Evolutionary conservation across 2,329 filamentous ascomycete species (phyloP).

Genomic region (Monosporascus ibericus): DNA sequence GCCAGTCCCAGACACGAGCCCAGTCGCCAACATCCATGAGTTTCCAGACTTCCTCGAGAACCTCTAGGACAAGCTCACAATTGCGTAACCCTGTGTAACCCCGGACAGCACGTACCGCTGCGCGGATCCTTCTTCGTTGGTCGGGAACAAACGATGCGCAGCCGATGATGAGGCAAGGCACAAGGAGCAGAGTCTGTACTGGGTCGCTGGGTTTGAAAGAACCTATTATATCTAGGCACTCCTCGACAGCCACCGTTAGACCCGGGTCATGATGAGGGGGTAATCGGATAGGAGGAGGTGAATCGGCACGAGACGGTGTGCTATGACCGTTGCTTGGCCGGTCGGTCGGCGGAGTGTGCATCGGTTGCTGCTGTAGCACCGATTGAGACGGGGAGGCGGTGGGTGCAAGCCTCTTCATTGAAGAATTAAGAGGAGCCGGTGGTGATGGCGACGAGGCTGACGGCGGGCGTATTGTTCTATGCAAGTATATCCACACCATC

Average conservation of each 20-base stretch:
- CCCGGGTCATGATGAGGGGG: conserved; percentile 44
- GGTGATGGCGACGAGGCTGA: conserved; percentile 14
- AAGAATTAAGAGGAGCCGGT: conserved; percentile 8
- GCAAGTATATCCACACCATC: conserved; percentile 61
- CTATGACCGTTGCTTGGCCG: conserved; percentile 10
- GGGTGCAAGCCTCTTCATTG: conserved; percentile 9
- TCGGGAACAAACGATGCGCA: conserved; percentile 49
- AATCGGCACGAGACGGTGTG: conserved; percentile 24
- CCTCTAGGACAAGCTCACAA: conserved; percentile 44
- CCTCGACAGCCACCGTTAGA: conserved; percentile 49
- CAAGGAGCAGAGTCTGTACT: conserved; percentile 52
- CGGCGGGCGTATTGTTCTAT: conserved; percentile 55
- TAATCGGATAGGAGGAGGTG: conserved; percentile 41
- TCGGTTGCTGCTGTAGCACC: conserved; percentile 8
- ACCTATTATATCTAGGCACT: conserved; percentile 49
- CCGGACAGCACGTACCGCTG: conserved; percentile 43
- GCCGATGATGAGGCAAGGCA: conserved; percentile 56
- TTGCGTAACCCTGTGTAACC: conserved; percentile 56
- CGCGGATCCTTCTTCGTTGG: conserved; percentile 47
- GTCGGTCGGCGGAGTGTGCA: conserved; percentile 13
- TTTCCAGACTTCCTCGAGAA: conserved; percentile 54
- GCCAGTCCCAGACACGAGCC: conserved; percentile 59
- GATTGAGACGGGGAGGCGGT: conserved; percentile 16
- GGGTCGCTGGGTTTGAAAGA: conserved; percentile 52
- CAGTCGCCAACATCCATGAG: conserved; percentile 54